phyloP scores from a whole-genome alignment of 805 yeast species.

The Yarrowia yakushimensis region DNA sequence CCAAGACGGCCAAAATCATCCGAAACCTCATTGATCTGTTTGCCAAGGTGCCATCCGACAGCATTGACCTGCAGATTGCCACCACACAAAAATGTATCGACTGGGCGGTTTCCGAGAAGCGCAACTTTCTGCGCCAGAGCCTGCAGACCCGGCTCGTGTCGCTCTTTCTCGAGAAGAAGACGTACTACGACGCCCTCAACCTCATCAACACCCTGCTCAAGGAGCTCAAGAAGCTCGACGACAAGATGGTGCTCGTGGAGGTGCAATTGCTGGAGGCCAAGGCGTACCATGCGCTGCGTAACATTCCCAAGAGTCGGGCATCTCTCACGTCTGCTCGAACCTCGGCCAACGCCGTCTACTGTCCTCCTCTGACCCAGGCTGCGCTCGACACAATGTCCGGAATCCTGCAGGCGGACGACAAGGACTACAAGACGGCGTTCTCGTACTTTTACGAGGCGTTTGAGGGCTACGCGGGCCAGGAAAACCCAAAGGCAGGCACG shows the following conservation, averaged over 20 bases:
- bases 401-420: slow-evolving; percentile 91
- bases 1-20: slow-evolving; percentile 90
- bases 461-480: slow-evolving; percentile 75
- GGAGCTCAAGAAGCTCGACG: slow-evolving; percentile 92
- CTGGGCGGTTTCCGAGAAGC: slow-evolving; percentile 80
- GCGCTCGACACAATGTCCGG: slow-evolving; percentile 95
- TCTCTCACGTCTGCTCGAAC: slow-evolving; percentile 93
- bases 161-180: slow-evolving; percentile 61
- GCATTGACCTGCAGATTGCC: slow-evolving; percentile 66
- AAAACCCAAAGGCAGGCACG: slow-evolving; percentile 52
- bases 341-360: slow-evolving; percentile 93
- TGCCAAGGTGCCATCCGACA: slow-evolving; percentile 52
- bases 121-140: slow-evolving; percentile 84
- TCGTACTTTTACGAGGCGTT: slow-evolving; percentile 94
- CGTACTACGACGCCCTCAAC: slow-evolving; percentile 65
- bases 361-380: slow-evolving; percentile 91
- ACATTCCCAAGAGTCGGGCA: slow-evolving; percentile 86
- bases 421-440: slow-evolving; percentile 92
- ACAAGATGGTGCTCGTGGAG: slow-evolving; percentile 90
- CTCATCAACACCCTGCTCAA: slow-evolving; percentile 67
- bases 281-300: slow-evolving; percentile 86
- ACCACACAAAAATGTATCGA: slow-evolving; percentile 76
- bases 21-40: slow-evolving; percentile 75
- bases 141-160: slow-evolving; percentile 80
- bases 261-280: slow-evolving; percentile 89